phyloP scores from a whole-genome alignment of 1,139 yeast species.

The Cylindricascospora bacillispora region DNA sequence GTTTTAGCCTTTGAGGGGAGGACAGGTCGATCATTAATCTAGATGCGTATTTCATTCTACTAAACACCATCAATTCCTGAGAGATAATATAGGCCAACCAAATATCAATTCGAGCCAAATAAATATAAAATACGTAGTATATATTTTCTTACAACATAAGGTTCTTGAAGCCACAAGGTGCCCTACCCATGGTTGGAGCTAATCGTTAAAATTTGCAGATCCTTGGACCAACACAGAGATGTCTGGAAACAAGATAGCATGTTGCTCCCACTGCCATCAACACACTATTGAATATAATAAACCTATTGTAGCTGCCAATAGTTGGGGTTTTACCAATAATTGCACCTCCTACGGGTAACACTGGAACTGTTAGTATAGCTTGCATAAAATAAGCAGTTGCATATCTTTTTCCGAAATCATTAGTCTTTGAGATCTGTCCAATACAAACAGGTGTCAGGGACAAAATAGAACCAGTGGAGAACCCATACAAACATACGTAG shows the following conservation, averaged over 20 bases:
- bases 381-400: slow-evolving; percentile 37
- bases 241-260: slow-evolving; percentile 25
- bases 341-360: slow-evolving; percentile 41
- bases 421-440: slow-evolving; percentile 36
- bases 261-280: slow-evolving; percentile 19
- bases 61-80: too few species aligned
- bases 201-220: slow-evolving; percentile 14
- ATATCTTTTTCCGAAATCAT: slow-evolving; percentile 38
- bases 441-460: slow-evolving; percentile 40
- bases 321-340: slow-evolving; percentile 31
- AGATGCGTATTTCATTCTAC: too few species aligned
- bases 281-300: slow-evolving; percentile 17
- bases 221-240: slow-evolving; percentile 27
- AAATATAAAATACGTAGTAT: too few species aligned
- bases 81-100: too few species aligned
- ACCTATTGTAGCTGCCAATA: slow-evolving; percentile 18
- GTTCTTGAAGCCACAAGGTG: too few species aligned
- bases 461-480: slow-evolving; percentile 26
- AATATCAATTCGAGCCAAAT: too few species aligned
- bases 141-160: too few species aligned
- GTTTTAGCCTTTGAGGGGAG: too few species aligned
- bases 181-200: too few species aligned
- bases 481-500: slow-evolving; percentile 28
- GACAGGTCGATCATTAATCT: too few species aligned
- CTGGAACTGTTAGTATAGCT: slow-evolving; percentile 32